These are phyloP conservation scores for Fragaria iinumae DNA, from an alignment of 306 rosid genomes.

Conservation along the genomic window DNA sequence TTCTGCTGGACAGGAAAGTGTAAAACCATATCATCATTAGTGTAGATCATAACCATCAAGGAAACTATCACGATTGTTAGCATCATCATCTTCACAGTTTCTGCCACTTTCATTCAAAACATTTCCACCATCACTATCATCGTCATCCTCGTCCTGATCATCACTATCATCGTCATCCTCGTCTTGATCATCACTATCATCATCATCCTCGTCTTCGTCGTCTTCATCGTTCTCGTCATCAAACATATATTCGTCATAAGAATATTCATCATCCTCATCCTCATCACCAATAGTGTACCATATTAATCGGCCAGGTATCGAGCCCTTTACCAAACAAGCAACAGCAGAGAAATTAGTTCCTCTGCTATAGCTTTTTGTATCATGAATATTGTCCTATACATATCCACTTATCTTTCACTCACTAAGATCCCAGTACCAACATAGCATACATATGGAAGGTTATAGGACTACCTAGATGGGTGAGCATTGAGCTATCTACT, in stretches of 20 bases:
- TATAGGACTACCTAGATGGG: constrained; percentile 11
- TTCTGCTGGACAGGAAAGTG: constrained; percentile 64
- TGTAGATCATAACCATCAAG: constrained; percentile 34
- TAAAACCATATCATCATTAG: constrained; percentile 38
- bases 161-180: background rate
- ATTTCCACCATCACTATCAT: background rate
- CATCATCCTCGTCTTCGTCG: background rate
- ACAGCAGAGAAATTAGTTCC: constrained; percentile 80
- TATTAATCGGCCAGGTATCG: constrained; percentile 31
- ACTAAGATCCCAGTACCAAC: background rate
- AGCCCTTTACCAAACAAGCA: constrained; percentile 65
- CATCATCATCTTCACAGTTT: background rate
- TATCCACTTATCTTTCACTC: background rate
- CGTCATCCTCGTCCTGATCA: background rate
- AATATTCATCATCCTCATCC: constrained; percentile 11
- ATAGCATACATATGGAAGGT: background rate
- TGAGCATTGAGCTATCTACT: background rate
- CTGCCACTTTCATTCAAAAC: background rate
- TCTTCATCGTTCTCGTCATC: background rate
- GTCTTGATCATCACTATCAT: background rate
- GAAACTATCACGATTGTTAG: background rate
- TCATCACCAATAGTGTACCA: constrained; percentile 47
- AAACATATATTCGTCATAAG: constrained; percentile 10
- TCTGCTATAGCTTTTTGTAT: constrained; percentile 44
- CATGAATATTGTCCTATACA: constrained; percentile 25